phyloP scores from a whole-genome alignment of 257 asterid species.

The Scutellaria galericulata region DNA sequence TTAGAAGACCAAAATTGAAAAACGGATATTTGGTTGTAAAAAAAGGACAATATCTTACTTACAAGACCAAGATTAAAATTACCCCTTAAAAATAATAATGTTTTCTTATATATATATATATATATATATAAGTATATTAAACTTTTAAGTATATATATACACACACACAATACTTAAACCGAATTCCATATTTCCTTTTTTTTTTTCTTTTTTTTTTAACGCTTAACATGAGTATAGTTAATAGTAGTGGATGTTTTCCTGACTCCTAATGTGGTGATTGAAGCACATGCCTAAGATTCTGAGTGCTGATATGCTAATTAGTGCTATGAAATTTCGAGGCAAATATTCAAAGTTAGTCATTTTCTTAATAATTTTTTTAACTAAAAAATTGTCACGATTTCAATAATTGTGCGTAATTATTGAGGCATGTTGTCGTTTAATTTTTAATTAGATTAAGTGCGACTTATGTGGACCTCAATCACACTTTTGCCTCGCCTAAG shows the following conservation, averaged over 20 bases:
- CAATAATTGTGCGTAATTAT: conserved; percentile 27
- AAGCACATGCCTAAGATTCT: conserved; percentile 35
- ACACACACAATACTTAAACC: too few species aligned
- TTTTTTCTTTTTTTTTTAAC: neutral
- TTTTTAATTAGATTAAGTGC: neutral
- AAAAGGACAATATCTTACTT: too few species aligned
- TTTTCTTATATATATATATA: too few species aligned
- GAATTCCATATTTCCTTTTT: too few species aligned
- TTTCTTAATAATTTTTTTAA: neutral
- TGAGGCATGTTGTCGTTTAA: neutral
- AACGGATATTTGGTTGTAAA: too few species aligned
- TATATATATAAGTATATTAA: too few species aligned
- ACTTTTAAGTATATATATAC: too few species aligned
- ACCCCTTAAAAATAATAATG: too few species aligned
- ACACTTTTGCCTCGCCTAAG: neutral
- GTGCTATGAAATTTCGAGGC: conserved; percentile 20
- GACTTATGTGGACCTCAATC: conserved; percentile 23
- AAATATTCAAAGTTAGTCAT: conserved; percentile 24
- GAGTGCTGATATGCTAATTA: conserved; percentile 17
- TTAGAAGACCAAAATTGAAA: too few species aligned
- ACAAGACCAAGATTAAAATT: too few species aligned
- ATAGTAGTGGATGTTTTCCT: conserved; percentile 9
- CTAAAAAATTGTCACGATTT: conserved; percentile 7
- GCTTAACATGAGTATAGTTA: neutral
- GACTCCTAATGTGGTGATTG: conserved; percentile 6